phyloP scores from a whole-genome alignment of 2,329 filamentous ascomycete genomes.

The Xylariomycetidae sp. region DNA sequence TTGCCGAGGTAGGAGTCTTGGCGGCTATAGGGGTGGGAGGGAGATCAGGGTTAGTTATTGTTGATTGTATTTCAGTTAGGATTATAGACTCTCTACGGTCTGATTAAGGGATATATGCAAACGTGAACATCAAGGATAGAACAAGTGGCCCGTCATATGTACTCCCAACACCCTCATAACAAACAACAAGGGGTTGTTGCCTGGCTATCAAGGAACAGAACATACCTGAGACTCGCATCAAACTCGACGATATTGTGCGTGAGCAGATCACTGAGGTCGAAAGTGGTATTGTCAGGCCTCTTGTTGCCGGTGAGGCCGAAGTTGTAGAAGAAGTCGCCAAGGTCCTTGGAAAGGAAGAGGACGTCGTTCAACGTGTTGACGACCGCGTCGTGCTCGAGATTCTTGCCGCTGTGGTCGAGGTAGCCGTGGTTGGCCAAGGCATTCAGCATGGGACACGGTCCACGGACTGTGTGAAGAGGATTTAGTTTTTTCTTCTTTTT shows the following conservation, averaged over 20 bases:
- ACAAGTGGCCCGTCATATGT: too few species aligned
- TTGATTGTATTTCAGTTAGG: too few species aligned
- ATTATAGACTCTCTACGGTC: too few species aligned
- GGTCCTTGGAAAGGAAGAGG: conserved; percentile 37
- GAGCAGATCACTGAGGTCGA: conserved; percentile 35
- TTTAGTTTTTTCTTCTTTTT: too few species aligned
- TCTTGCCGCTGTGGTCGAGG: conserved; percentile 39
- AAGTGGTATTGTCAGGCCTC: conserved; percentile 37
- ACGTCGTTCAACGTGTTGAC: conserved; percentile 33
- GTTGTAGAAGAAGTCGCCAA: conserved; percentile 37
- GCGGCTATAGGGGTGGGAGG: too few species aligned
- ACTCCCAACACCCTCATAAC: too few species aligned
- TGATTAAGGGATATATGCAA: too few species aligned
- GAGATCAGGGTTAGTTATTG: too few species aligned
- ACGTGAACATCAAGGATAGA: too few species aligned
- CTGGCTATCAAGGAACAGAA: too few species aligned
- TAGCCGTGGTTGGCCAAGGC: conserved; percentile 45
- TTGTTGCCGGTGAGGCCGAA: conserved; percentile 39
- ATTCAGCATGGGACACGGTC: conserved; percentile 48
- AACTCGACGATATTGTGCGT: conserved; percentile 44
- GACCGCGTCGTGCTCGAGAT: conserved; percentile 34
- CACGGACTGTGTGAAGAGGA: conserved; percentile 32
- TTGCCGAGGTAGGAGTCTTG: neutral
- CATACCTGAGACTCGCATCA: conserved; percentile 40
- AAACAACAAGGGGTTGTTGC: too few species aligned